phyloP scores from a whole-genome alignment of 1,284 basidiomycete genomes.

The Leucocoprinus gongylophorus region DNA sequence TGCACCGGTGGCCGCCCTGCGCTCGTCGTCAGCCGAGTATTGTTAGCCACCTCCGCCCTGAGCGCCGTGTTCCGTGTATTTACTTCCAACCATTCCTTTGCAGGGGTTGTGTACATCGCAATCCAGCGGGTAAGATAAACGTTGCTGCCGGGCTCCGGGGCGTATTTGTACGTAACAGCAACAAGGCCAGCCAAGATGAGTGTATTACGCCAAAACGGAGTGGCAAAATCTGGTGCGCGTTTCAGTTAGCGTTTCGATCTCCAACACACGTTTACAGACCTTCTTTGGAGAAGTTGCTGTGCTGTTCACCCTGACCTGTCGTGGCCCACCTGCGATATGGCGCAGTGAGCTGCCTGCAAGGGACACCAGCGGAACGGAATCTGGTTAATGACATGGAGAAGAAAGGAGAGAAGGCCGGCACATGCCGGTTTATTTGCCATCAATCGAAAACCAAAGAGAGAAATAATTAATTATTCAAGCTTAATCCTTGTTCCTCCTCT shows the following conservation, averaged over 20 bases:
- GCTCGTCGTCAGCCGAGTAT: slow-evolving; percentile 38
- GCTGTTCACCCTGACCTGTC: slow-evolving; percentile 35
- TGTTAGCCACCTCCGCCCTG: slow-evolving; percentile 39
- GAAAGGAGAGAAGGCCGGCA: slow-evolving; percentile 2
- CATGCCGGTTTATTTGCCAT: slow-evolving; percentile 1
- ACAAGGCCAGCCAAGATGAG: slow-evolving; percentile 42
- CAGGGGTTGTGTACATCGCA: slow-evolving; percentile 42
- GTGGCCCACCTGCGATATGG: slow-evolving; percentile 31
- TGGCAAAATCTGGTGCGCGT: slow-evolving; percentile 43
- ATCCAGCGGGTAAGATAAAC: slow-evolving; percentile 60
- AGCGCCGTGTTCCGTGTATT: slow-evolving; percentile 52
- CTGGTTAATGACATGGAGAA: slow-evolving; percentile 17
- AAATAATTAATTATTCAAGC: background rate
- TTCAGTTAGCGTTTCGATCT: slow-evolving; percentile 5
- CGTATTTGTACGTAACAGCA: slow-evolving; percentile 56
- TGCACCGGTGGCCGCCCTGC: slow-evolving; percentile 49
- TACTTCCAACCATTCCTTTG: slow-evolving; percentile 43
- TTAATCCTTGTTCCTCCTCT: slow-evolving; percentile 21
- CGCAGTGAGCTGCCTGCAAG: slow-evolving; percentile 14
- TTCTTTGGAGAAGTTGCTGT: slow-evolving; percentile 40
- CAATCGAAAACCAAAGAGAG: slow-evolving; percentile 1
- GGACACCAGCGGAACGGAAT: slow-evolving; percentile 8
- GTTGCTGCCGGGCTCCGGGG: slow-evolving; percentile 52
- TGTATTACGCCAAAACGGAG: slow-evolving; percentile 53
- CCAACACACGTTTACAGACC: slow-evolving; percentile 28